Percentiles rank a stretch among this genome's conserved stretches.
Conservation (phyloP, 1,139 yeast species). For the Meyerozyma elateridarum region DNA sequence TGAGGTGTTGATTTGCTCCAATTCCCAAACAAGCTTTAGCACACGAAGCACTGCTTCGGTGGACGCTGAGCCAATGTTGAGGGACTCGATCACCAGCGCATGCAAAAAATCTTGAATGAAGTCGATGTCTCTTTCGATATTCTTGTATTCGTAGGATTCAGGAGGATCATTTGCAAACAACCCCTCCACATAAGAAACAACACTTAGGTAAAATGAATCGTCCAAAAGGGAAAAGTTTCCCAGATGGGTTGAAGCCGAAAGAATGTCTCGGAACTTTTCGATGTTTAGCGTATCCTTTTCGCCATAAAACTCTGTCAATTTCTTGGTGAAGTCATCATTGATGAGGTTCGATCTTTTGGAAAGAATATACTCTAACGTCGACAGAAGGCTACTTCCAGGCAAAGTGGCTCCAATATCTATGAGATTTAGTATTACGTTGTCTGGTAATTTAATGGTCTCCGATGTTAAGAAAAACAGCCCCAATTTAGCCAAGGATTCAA, state of each 20-base stretch:
- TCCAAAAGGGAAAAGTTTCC: slow-evolving; percentile 10
- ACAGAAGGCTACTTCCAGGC: background rate
- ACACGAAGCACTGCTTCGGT: slow-evolving; percentile 14
- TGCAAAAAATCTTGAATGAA: slow-evolving; percentile 23
- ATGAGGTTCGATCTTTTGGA: background rate
- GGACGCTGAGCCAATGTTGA: slow-evolving; percentile 10
- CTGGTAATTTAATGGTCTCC: background rate
- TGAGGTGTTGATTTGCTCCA: too few relatives aligned
- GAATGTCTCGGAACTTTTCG: slow-evolving; percentile 21
- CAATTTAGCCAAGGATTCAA: slow-evolving; percentile 1
- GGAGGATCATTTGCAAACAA: slow-evolving; percentile 28
- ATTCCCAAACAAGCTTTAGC: slow-evolving; percentile 22
- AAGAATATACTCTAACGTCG: background rate
- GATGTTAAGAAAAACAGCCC: background rate
- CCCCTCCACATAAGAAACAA: slow-evolving; percentile 26
- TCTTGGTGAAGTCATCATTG: background rate
- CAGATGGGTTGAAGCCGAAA: slow-evolving; percentile 8
- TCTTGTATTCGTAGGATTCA: slow-evolving; percentile 31
- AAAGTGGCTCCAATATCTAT: background rate
- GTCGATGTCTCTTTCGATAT: slow-evolving; percentile 28
- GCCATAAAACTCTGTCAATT: slow-evolving; percentile 9
- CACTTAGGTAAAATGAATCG: slow-evolving; percentile 19
- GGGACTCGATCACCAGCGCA: slow-evolving; percentile 8
- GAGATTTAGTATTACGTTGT: background rate
- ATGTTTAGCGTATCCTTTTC: slow-evolving; percentile 16